These are phyloP conservation scores for Aspergillus pseudoglaucus DNA, from an alignment of 2,329 filamentous ascomycete species.

Conservation along the genomic window DNA sequence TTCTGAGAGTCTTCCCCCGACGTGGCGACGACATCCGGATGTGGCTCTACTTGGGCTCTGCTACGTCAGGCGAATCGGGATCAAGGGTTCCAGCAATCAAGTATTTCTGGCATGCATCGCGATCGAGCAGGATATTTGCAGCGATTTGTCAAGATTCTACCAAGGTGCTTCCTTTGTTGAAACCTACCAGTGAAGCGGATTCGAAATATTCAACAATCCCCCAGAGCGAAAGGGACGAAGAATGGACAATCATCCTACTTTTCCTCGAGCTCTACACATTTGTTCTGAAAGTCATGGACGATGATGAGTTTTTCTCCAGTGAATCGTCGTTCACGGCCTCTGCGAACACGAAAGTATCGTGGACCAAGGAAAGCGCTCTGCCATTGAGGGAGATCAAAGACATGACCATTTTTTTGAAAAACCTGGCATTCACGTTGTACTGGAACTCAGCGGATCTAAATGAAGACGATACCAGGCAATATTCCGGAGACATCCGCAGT, in stretches of 20 bases:
- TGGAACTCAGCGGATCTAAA: conserved; percentile 68
- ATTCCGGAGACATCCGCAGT: conserved; percentile 38
- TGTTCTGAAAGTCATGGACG: conserved; percentile 84
- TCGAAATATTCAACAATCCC: conserved; percentile 13
- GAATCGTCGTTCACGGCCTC: conserved; percentile 41
- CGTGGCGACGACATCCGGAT: conserved; percentile 85
- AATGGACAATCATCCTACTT: conserved; percentile 84
- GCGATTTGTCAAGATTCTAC: conserved; percentile 52
- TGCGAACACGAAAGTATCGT: conserved; percentile 46
- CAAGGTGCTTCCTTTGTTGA: conserved; percentile 52
- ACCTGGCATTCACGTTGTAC: conserved; percentile 80
- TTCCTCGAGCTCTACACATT: conserved; percentile 95
- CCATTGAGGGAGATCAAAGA: conserved; percentile 63
- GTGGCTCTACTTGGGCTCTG: conserved; percentile 77
- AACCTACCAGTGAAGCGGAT: conserved; percentile 39
- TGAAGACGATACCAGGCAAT: conserved; percentile 33
- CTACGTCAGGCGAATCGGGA: conserved; percentile 36
- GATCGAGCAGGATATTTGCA: conserved; percentile 51
- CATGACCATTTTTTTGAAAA: conserved; percentile 80
- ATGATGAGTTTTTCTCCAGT: conserved; percentile 83
- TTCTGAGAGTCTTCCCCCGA: conserved; percentile 77
- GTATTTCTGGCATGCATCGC: conserved; percentile 74
- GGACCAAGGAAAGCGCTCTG: conserved; percentile 60
- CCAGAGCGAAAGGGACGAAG: conserved; percentile 48
- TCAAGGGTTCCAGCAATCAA: conserved; percentile 59